Evolutionary conservation across 2,329 filamentous ascomycete genomes (phyloP), one percentile per base, ranked within the genome.

Genomic region (Colletotrichum tabaci): DNA sequence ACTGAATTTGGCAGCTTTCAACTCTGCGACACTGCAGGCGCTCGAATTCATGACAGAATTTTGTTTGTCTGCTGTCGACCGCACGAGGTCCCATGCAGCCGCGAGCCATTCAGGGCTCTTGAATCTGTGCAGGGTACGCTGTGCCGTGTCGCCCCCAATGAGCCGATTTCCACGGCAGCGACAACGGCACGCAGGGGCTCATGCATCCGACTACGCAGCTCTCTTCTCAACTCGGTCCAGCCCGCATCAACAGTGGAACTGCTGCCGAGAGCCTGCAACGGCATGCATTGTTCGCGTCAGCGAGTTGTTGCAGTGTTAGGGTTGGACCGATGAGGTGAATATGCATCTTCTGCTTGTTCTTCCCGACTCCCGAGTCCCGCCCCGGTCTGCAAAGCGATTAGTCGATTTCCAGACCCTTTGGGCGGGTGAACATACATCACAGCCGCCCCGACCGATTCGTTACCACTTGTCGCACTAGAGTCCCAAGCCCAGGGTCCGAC

Each of bases 31-130:
- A 72, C 66, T 57, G 70, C 49, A 21, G 21, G 23, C 35, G 52
- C 21, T 44, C 53, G 61, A 70, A 66, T 16, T 44, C 49, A 71
- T 72, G 70, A 72, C 70, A 61, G 71, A 52, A 72, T 71, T 55
- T 8, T 61, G 70, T 72, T 71, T 72, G 70, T 72, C 70, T 47
- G 38, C 35, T 23, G 40, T 50, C 30, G 23, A 66, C 35, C n/a
- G 21, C 42, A 44, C 21, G 26, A 47, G 42, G 26, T 21, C 44
- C 30, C 26, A 44, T 18, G 38, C 52, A 46, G 40, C 53, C 21
- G 15, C 50, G 42, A 30, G 21, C 52, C 66, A 71, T 56, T 71
- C 47, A 57, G 67, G 23, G 49, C 26, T 23, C 57, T 52, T 5
- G 38, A 23, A 61, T 40, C 21, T 23, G 57, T 57, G 46, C 70